These are phyloP conservation scores for Hyphopichia pseudoburtonii DNA, from an alignment of 1,139 yeast species.

Conservation along the genomic window DNA sequence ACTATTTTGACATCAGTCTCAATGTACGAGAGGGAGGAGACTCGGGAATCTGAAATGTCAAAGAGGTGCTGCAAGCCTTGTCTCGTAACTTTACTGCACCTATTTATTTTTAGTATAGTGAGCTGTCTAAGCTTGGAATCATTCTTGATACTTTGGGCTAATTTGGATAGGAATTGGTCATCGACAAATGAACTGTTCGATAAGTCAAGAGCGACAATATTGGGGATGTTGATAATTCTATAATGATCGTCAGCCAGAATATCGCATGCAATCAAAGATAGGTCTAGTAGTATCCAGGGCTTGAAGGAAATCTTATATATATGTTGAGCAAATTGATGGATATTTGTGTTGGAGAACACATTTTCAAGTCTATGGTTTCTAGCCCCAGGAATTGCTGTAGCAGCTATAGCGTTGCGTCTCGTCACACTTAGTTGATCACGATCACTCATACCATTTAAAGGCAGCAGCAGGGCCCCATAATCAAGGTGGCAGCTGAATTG, in stretches of 20 bases:
- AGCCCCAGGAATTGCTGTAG: slow-evolving; percentile 10
- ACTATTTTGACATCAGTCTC: slow-evolving; percentile 20
- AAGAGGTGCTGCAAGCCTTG: slow-evolving; percentile 19
- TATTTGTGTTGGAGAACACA: slow-evolving; percentile 27
- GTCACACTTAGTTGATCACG: no score
- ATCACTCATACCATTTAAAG: no score
- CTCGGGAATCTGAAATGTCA: slow-evolving; percentile 9
- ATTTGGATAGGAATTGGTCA: slow-evolving; percentile 29
- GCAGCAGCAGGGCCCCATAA: no score
- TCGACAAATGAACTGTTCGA: slow-evolving; percentile 28
- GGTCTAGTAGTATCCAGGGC: slow-evolving; percentile 22
- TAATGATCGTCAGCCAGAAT: slow-evolving; percentile 18
- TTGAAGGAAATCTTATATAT: slow-evolving; percentile 13
- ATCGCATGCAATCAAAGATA: slow-evolving; percentile 18
- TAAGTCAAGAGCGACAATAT: slow-evolving; percentile 33
- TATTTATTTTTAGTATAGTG: slow-evolving; percentile 21
- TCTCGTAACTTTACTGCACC: slow-evolving; percentile 25
- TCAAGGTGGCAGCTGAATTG: slow-evolving; percentile 27
- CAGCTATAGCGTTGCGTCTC: slow-evolving; percentile 2
- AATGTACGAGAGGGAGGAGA: slow-evolving; percentile 22
- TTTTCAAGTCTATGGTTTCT: slow-evolving; percentile 35
- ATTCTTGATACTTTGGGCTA: slow-evolving; percentile 20
- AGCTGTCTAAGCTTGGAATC: slow-evolving; percentile 25
- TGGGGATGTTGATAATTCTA: slow-evolving; percentile 27
- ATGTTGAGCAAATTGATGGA: slow-evolving; percentile 19